Percentiles rank a stretch among this genome's conserved stretches.
phyloP scores from a whole-genome alignment of 2,329 filamentous ascomycete genomes.

The Aspergillus texensis region DNA sequence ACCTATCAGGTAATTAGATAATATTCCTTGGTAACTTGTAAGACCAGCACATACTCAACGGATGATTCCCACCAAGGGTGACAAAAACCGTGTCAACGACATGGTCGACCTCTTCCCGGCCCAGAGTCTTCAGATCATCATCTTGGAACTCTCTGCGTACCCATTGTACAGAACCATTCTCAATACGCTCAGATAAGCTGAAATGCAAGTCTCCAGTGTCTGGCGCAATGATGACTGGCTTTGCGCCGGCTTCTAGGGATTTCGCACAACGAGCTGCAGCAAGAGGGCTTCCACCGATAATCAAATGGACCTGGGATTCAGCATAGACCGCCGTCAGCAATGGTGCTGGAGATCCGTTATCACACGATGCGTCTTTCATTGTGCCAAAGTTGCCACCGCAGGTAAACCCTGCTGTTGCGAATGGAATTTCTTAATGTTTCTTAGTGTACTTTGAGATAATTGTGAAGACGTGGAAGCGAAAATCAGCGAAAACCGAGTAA shows the following conservation, averaged over 20 bases:
- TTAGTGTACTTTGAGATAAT: background rate
- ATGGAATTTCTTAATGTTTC: background rate
- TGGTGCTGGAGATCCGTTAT: constrained; percentile 26
- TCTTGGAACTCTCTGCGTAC: constrained; percentile 63
- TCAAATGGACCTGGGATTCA: constrained; percentile 66
- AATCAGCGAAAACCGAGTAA: background rate
- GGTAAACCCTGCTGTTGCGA: constrained; percentile 12
- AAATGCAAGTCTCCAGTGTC: constrained; percentile 63
- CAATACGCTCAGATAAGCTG: constrained; percentile 51
- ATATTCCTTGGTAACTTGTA: constrained; percentile 14
- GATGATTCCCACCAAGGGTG: constrained; percentile 60
- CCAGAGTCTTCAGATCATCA: constrained; percentile 71
- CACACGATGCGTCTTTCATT: constrained; percentile 36
- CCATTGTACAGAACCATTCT: constrained; percentile 46
- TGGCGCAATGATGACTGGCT: constrained; percentile 76
- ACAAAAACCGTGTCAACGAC: constrained; percentile 94
- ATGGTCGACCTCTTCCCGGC: constrained; percentile 73
- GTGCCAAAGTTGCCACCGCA: constrained; percentile 23
- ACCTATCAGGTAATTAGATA: constrained; percentile 45
- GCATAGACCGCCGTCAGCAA: constrained; percentile 46
- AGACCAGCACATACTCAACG: constrained; percentile 48
- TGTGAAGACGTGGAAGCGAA: background rate
- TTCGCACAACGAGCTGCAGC: constrained; percentile 81
- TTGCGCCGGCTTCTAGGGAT: constrained; percentile 79
- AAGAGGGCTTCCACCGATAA: constrained; percentile 83